Conservation (phyloP, 768 basidiomycete genomes). For the Sistotremastrum suecicum region DNA sequence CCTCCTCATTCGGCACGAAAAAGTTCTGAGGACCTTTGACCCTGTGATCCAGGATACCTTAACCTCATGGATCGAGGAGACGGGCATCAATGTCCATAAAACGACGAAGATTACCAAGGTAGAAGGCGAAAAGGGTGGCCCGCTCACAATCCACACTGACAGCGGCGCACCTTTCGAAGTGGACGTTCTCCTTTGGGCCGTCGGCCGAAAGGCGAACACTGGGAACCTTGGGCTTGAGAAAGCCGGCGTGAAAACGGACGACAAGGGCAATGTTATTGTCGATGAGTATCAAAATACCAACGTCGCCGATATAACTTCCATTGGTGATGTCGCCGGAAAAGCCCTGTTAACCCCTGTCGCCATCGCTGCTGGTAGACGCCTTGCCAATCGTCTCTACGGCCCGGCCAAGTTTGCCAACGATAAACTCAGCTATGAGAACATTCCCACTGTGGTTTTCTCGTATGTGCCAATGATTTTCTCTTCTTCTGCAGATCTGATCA, state of each 20-base stretch:
- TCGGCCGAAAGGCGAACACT: constrained; percentile 78
- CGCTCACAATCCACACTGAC: constrained; percentile 64
- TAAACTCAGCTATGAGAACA: constrained; percentile 78
- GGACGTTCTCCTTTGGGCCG: constrained; percentile 86
- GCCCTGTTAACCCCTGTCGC: constrained; percentile 92
- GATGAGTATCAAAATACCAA: constrained; percentile 84
- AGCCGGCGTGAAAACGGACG: constrained; percentile 57
- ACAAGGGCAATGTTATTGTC: constrained; percentile 74
- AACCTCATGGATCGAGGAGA: constrained; percentile 87
- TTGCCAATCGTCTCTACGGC: constrained; percentile 86
- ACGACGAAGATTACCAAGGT: constrained; percentile 59
- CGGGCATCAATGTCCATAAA: constrained; percentile 83
- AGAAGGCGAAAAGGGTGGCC: constrained; percentile 56
- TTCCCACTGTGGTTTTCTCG: constrained; percentile 96
- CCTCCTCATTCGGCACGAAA: constrained; percentile 79
- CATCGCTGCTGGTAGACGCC: constrained; percentile 84
- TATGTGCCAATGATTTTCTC: constrained; percentile 26
- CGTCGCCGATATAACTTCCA: constrained; percentile 57
- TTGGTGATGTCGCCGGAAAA: constrained; percentile 92
- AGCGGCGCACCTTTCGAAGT: constrained; percentile 69
- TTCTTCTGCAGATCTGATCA: not conserved
- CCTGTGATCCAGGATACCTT: constrained; percentile 70
- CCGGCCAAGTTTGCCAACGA: constrained; percentile 74
- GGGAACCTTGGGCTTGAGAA: constrained; percentile 64
- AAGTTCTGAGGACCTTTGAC: constrained; percentile 88